Percentiles rank a stretch among this genome's conserved stretches.
Evolutionary conservation across 805 yeast species (phyloP).

Genomic region (Candida odintsovae): DNA sequence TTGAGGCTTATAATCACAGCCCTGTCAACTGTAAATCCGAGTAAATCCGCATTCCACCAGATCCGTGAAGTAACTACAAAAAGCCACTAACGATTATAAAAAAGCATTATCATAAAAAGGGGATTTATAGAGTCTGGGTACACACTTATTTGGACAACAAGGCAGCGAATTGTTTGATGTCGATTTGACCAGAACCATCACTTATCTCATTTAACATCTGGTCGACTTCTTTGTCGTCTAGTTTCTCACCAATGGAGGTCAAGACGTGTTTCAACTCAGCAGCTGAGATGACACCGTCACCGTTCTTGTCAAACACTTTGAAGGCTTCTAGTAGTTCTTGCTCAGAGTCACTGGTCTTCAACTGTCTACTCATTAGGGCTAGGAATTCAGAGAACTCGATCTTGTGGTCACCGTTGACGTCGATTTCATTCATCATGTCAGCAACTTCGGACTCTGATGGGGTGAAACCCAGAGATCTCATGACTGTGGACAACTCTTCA

Average conservation of each 20-base stretch:
- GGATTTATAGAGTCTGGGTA: neutral
- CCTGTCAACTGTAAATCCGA: no score
- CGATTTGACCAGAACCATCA: slow-evolving; percentile 95
- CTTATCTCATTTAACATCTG: slow-evolving; percentile 96
- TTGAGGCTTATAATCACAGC: no score
- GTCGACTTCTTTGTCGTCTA: slow-evolving; percentile 94
- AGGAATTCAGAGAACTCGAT: slow-evolving; percentile 79
- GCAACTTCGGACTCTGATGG: slow-evolving; percentile 95
- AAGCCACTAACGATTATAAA: neutral
- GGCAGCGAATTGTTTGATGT: slow-evolving; percentile 93
- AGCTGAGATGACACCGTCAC: slow-evolving; percentile 94
- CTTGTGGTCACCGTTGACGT: slow-evolving; percentile 88
- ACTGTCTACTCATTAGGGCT: slow-evolving; percentile 76
- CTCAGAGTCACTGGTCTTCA: slow-evolving; percentile 95
- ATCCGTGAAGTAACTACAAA: neutral
- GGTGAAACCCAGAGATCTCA: slow-evolving; percentile 98
- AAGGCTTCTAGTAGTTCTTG: slow-evolving; percentile 97
- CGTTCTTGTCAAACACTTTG: slow-evolving; percentile 91
- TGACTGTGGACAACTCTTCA: slow-evolving; percentile 92
- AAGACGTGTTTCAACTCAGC: slow-evolving; percentile 95
- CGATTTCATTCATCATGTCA: slow-evolving; percentile 96
- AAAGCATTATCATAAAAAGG: neutral
- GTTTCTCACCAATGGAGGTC: slow-evolving; percentile 95
- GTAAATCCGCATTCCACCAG: neutral
- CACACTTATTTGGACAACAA: slow-evolving; percentile 62